phyloP scores from a whole-genome alignment of 805 yeast species.

The Barnettozyma sucrosica region DNA sequence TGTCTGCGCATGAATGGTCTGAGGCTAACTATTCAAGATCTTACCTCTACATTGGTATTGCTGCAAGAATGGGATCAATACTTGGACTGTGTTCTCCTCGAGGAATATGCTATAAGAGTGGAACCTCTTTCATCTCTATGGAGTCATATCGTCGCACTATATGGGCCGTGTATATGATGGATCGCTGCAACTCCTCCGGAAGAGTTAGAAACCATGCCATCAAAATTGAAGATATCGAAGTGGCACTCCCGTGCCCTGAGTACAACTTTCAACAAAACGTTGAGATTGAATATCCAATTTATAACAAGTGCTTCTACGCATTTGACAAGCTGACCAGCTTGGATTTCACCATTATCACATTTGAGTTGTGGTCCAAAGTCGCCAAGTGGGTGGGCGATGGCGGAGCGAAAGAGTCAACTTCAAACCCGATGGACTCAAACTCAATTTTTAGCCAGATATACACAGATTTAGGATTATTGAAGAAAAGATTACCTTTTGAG shows the following conservation, averaged over 20 bases:
- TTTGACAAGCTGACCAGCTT: slow-evolving; percentile 20
- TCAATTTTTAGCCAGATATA: slow-evolving; percentile 27
- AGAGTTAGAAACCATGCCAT: slow-evolving; percentile 30
- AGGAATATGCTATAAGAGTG: slow-evolving; percentile 19
- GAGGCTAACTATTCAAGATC: slow-evolving; percentile 34
- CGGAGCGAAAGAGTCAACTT: slow-evolving; percentile 27
- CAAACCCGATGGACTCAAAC: slow-evolving; percentile 27
- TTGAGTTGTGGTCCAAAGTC: slow-evolving; percentile 34
- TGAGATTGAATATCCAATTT: slow-evolving; percentile 11
- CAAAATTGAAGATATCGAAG: slow-evolving; percentile 29
- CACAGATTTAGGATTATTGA: slow-evolving; percentile 23
- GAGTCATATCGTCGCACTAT: slow-evolving; percentile 34
- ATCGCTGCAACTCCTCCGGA: slow-evolving; percentile 34
- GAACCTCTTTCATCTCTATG: slow-evolving; percentile 18
- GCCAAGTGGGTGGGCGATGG: slow-evolving; percentile 36
- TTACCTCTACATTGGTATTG: slow-evolving; percentile 35
- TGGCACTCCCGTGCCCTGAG: slow-evolving; percentile 31
- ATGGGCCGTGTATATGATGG: slow-evolving; percentile 40
- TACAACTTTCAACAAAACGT: slow-evolving; percentile 28
- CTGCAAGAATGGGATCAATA: slow-evolving; percentile 35
- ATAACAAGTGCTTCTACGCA: slow-evolving; percentile 10
- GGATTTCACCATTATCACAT: slow-evolving; percentile 29
- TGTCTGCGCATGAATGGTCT: slow-evolving; percentile 39
- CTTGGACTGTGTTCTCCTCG: slow-evolving; percentile 28
- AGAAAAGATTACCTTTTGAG: slow-evolving; percentile 24